Evolutionary conservation across 305 asterid species (phyloP), one percentile per base, ranked within the genome.

Genomic region (Stenogyne calaminthoides): DNA sequence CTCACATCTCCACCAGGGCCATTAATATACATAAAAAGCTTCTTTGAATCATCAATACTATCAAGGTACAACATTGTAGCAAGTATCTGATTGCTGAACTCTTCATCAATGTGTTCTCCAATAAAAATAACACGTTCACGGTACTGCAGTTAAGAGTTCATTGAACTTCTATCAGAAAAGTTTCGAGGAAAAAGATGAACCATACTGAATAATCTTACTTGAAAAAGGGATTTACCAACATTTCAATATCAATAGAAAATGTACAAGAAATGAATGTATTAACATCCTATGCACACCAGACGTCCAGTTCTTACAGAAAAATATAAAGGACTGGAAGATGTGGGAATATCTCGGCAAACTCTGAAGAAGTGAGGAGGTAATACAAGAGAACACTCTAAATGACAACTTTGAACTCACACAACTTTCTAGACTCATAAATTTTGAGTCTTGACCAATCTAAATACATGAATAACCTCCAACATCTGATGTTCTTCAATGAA

Each of bases 1-100:
- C 98, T 85, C 73, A 95, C 99, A 80, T 95, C 99, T 74, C 99
- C 99, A 71, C 99, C 98, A 49, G 96, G 91, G 73, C 97, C 91
- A 84, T 82, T 92, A 65, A 95, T 91, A 80, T 84, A 91, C 87
- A 95, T 47, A 68, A 65, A 86, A 18, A 95, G 87, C 86, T 72
- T 88, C 83, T 81, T 87, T n/a, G 93, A 86, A 81, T 85, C 82
- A 9, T 91, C 97, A 79, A 92, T 56, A 71, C 91, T 95, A 69
- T 95, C 99, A 67, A 95, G 96, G 80, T 93, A 95, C 70, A 95
- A 79, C 99, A 95, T 88, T 12, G 98, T 88, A 19, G 96, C 96
- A 72, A 93, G 91, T 72, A 93, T 77, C 82, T 87, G 95, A 81
- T 92, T 95, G 86, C 99, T 91, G 83, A 82, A 88, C 81, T 89